Base-by-base conservation (phyloP, 371 early-diverging fungal genomes). In the Syncephalis fuscata region DNA sequence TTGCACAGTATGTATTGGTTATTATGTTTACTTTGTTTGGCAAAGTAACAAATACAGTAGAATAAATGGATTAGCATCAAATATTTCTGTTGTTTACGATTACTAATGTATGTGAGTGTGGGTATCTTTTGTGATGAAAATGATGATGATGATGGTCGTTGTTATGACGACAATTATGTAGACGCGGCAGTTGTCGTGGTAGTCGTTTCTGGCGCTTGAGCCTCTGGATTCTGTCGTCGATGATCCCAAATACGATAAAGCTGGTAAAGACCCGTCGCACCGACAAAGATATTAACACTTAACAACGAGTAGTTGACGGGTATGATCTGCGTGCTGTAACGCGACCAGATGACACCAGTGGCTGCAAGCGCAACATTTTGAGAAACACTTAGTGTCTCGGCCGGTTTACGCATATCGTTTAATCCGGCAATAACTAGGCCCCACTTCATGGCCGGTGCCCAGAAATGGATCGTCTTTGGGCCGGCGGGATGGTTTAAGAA, bases 261-360 rank as follows among this genome's bases (percentile, higher is more conserved):
- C 68, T 95, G 95, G 54, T 80, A 79, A 40, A 81, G 49, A 45
- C 86, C 88, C 24, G 88, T 94, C 53, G 71, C 80, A 36, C 87
- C 94, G 5, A 95, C 88, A 61, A 95, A 94, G 21, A 88, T 27
- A 62, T 95, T 95, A 51, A 94, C 95, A 23, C 79, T 67, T 53
- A 92, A 75, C 58, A 95, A 62, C 50, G 76, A 66, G 61, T 76
- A 92, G 71, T 95, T 95, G 62, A 78, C 76, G 50, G 96, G 96
- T 23, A 70, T 90, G 52, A 95, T 95, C 23, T 87, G 86, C 48
- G 78, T 74, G 9, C 93, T 86, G 66, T 92, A 95, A 43, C 96
- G 84, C 21, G 87, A 78, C 96, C 96, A 95, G 61, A 94, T 95
- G 51, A 89, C 50, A 45, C 96, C 96, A 19, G 96, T 94, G 45